phyloP scores from a whole-genome alignment of 2,329 filamentous ascomycete genomes.

The Penicillium sp. region DNA sequence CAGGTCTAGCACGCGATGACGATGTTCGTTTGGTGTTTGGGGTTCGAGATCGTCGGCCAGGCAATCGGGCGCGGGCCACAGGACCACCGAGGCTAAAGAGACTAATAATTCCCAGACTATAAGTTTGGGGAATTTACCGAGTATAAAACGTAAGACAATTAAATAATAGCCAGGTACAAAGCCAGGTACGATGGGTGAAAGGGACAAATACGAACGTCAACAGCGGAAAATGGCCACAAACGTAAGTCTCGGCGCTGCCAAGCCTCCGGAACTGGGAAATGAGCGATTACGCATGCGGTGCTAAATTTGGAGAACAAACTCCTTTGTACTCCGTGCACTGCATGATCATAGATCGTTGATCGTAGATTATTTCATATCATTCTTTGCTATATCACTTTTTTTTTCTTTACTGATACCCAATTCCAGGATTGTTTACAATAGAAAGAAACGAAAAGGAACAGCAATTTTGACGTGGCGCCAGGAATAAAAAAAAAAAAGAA shows the following conservation, averaged over 20 bases:
- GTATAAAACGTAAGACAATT: background rate
- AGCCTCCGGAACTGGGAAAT: background rate
- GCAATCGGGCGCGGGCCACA: slow-evolving; percentile 12
- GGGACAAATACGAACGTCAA: background rate
- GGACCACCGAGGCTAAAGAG: background rate
- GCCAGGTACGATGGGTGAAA: background rate
- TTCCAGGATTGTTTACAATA: slow-evolving; percentile 3
- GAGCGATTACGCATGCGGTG: background rate
- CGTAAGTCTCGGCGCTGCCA: background rate
- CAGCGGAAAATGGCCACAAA: background rate
- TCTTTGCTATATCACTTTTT: background rate
- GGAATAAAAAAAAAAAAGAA: slow-evolving; percentile 33
- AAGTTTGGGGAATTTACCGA: background rate
- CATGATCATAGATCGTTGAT: background rate
- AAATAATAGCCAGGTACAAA: background rate
- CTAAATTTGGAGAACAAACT: too few species aligned
- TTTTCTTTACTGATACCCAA: background rate
- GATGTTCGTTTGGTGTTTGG: slow-evolving; percentile 4
- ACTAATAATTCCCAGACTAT: background rate
- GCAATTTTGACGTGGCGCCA: slow-evolving; percentile 35
- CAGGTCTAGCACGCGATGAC: slow-evolving; percentile 11
- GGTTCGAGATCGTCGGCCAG: slow-evolving; percentile 23
- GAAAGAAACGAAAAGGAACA: slow-evolving; percentile 20
- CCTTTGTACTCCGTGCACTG: background rate
- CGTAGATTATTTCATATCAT: background rate